These are phyloP conservation scores for Beauveria pseudobassiana DNA, from an alignment of 2,329 filamentous ascomycete genomes.

Conservation along the genomic window DNA sequence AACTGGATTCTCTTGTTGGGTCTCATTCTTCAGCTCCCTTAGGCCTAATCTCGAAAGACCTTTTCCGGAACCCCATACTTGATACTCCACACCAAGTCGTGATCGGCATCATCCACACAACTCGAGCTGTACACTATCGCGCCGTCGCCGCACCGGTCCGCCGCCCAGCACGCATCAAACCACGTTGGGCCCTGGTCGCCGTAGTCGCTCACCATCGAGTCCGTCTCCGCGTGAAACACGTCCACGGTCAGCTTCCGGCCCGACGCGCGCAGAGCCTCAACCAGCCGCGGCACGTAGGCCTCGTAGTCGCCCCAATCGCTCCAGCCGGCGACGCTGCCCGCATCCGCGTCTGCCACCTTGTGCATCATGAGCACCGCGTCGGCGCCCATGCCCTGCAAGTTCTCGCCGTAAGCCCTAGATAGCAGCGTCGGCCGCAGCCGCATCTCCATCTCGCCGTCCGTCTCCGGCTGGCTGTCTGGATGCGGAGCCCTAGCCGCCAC, in stretches of 20 bases:
- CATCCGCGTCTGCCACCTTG: slow-evolving; percentile 8
- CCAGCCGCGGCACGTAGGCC: slow-evolving; percentile 19
- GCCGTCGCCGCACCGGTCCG: slow-evolving; percentile 5
- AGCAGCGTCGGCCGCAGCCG: slow-evolving; percentile 14
- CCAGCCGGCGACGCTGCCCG: slow-evolving; percentile 16
- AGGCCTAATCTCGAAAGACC: slow-evolving; percentile 15
- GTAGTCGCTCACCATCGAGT: slow-evolving; percentile 21
- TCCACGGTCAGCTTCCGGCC: slow-evolving; percentile 18
- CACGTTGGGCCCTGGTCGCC: slow-evolving; percentile 20
- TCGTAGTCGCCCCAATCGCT: slow-evolving; percentile 25
- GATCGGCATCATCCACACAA: slow-evolving; percentile 20
- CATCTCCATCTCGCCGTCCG: slow-evolving; percentile 17
- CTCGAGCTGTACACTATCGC: slow-evolving; percentile 18
- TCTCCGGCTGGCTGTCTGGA: neutral
- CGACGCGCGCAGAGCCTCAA: slow-evolving; percentile 13
- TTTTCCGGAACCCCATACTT: slow-evolving; percentile 14
- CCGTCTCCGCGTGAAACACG: slow-evolving; percentile 23
- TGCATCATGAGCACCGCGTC: slow-evolving; percentile 24
- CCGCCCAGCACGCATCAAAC: slow-evolving; percentile 22
- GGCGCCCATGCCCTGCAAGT: slow-evolving; percentile 19
- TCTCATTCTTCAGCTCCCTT: neutral
- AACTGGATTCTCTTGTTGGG: too few relatives aligned
- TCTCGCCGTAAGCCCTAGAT: slow-evolving; percentile 15
- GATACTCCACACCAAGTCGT: slow-evolving; percentile 20
- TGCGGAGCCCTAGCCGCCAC: neutral